phyloP scores from a whole-genome alignment of 116 monocot species.

The Iris pallida region DNA sequence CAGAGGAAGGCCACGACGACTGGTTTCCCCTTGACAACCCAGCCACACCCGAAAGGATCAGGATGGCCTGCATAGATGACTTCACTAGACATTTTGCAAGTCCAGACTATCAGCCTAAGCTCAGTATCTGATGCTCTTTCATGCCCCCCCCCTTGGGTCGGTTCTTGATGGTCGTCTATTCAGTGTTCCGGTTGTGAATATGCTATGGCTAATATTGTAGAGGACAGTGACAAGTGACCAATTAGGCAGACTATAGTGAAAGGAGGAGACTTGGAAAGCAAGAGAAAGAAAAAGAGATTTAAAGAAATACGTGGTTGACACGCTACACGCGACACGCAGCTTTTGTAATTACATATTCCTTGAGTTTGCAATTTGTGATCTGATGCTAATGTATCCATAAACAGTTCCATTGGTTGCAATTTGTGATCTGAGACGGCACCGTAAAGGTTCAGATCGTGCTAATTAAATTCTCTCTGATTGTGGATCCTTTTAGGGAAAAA shows the following conservation, averaged over 20 bases:
- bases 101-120: conserved; percentile 56
- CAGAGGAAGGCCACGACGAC: conserved; percentile 55
- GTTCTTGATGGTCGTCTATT: background rate
- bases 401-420: too few relatives aligned
- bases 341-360: too few relatives aligned
- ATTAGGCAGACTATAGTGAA: background rate
- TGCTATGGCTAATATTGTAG: background rate
- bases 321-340: too few relatives aligned
- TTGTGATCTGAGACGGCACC: too few relatives aligned
- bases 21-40: conserved; percentile 97
- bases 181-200: background rate
- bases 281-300: background rate
- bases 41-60: conserved; percentile 92
- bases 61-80: conserved; percentile 88
- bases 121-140: conserved; percentile 59
- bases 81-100: conserved; percentile 61
- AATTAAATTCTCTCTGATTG: too few relatives aligned
- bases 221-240: background rate
- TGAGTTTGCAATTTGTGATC: too few relatives aligned
- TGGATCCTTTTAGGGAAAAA: too few relatives aligned
- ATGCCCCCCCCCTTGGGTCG: background rate
- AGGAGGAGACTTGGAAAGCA: background rate
- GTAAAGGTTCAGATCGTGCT: too few relatives aligned
- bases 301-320: too few relatives aligned
- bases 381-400: too few relatives aligned